Percentiles rank a stretch among this genome's conserved stretches.
phyloP scores from a whole-genome alignment of 441 rosid species.

The Corymbia citriodora region DNA sequence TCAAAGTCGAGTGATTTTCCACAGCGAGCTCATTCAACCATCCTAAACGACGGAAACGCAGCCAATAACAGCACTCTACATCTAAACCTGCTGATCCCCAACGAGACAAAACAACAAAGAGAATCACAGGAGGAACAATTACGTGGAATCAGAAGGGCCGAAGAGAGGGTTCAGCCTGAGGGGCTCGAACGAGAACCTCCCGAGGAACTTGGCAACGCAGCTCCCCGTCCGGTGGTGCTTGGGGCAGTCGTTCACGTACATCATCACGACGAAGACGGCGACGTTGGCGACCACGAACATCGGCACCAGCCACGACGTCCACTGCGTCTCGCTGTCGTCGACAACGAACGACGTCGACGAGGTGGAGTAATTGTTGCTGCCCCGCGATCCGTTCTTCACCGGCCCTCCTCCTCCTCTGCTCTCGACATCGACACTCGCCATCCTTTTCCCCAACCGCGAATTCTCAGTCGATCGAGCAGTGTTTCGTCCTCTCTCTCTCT shows the following conservation, averaged over 20 bases:
- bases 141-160: constrained; percentile 57
- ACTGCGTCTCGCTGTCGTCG: constrained; percentile 32
- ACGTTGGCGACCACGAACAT: constrained; percentile 41
- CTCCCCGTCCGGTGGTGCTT: constrained; percentile 17
- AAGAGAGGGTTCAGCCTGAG: constrained; percentile 48
- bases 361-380: constrained; percentile 8
- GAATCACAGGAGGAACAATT: neutral
- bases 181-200: constrained; percentile 59
- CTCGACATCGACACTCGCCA: constrained; percentile 9
- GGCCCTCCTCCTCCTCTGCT: constrained; percentile 16
- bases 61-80: neutral
- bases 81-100: neutral
- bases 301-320: constrained; percentile 57
- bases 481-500: neutral
- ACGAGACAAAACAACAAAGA: neutral
- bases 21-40: neutral
- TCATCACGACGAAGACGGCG: constrained; percentile 36
- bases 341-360: constrained; percentile 22
- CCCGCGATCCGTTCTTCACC: neutral
- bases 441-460: constrained; percentile 16
- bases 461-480: constrained; percentile 10
- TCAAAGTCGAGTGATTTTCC: neutral
- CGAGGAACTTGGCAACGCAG: constrained; percentile 47
- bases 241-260: constrained; percentile 57
- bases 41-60: neutral